These are phyloP conservation scores for Gymnopilus dilepis DNA, from an alignment of 768 basidiomycete genomes.

Conservation along the genomic window DNA sequence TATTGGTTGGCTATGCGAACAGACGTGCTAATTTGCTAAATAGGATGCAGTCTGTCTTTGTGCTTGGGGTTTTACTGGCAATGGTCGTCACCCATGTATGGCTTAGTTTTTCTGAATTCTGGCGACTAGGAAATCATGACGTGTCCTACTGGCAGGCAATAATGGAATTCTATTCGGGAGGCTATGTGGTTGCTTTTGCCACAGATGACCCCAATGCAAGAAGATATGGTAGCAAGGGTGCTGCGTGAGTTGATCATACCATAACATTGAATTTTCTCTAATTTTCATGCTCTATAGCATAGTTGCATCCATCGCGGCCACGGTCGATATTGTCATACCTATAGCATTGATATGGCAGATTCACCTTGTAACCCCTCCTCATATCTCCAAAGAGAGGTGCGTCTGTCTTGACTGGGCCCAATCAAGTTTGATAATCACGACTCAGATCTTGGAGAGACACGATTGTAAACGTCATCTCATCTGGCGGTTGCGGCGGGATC, in stretches of 20 bases:
- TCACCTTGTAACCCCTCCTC: conserved; percentile 20
- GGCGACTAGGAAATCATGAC: too few relatives aligned
- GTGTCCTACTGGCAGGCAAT: conserved; percentile 17
- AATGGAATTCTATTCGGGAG: conserved; percentile 27
- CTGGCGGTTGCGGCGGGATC: conserved; percentile 26
- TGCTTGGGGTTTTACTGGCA: conserved; percentile 18
- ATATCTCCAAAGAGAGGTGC: conserved; percentile 23
- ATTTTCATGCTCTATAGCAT: conserved; percentile 11
- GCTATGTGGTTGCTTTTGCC: conserved; percentile 26
- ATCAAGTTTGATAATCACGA: not conserved
- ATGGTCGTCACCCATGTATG: conserved; percentile 26
- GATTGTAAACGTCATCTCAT: conserved; percentile 27
- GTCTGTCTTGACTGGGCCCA: not conserved
- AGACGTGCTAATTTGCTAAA: not conserved
- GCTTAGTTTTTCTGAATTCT: not conserved
- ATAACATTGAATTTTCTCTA: not conserved
- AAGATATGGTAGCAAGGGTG: conserved; percentile 21
- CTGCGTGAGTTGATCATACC: conserved; percentile 17
- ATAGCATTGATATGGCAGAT: conserved; percentile 24
- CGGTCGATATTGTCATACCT: conserved; percentile 26
- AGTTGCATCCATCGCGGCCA: conserved; percentile 19
- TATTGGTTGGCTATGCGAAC: not conserved
- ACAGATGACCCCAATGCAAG: conserved; percentile 17
- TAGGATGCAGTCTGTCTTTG: conserved; percentile 23
- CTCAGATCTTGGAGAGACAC: conserved; percentile 24